Base-by-base conservation (phyloP, 2,329 filamentous ascomycete species). In the Paracorniculantispora psalliotae region DNA sequence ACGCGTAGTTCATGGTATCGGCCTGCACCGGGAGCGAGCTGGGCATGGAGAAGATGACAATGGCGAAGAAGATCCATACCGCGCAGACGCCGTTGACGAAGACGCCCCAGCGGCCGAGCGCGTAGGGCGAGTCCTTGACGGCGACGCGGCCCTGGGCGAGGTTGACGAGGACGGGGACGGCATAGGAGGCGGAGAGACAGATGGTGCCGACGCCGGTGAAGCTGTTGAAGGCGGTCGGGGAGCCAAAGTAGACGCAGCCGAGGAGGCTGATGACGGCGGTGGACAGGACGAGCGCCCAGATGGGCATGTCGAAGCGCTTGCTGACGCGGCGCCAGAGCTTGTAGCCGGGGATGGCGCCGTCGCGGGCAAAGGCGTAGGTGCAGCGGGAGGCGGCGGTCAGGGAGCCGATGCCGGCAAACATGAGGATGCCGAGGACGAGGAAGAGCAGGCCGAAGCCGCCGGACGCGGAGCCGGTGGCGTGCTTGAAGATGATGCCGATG, bases 161-260 rank as follows among this genome's bases (percentile, higher is more conserved):
- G 2, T 53, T 61, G n/a, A 65, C 64, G 13, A 61, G 57, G 33
- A 70, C 52, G 0, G 61, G 66, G 2, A 70, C 67, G 3, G 65
- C 88, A 70, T 92, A 92, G 0, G 87, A 90, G 4, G 86, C 85
- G 0, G 85, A 88, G 0, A 92, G 81, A 63, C 88, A 91, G 68
- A 92, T 91, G 4, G 89, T 92, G 1, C 89, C 89, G 1, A 91
- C 88, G 28, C 89, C 88, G 0, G 89, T 92, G 72, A 92, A 92
- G 10, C 85, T 87, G 76, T 88, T 89, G 76, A 92, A 92, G 0
- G 90, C 90, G 0, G 88, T 87, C 0, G 83, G 82, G 1, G 86
- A 89, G 10, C 90, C 90, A 63, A 92, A 91, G 75, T 90, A 92
- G 71, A 92, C 91, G 63, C 90, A 79, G 0, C 89, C 89, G 0